Base-by-base conservation (phyloP, 768 basidiomycete genomes). In the Zangia roseola region DNA sequence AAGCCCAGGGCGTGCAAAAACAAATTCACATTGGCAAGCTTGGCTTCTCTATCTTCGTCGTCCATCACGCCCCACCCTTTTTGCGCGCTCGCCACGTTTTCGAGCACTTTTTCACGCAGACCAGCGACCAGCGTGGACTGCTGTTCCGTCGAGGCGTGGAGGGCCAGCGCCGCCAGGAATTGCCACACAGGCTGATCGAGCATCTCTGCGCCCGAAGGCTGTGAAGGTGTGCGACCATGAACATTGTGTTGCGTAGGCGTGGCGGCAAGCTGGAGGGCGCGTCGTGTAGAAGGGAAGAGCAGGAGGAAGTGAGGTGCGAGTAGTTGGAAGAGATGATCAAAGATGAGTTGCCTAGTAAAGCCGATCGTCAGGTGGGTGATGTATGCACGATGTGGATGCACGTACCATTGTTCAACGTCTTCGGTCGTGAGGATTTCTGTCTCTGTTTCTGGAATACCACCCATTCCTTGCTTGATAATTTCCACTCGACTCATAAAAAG, bases 161-260 rank as follows among this genome's bases (percentile, higher is more conserved):
- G 76, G 3, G 94, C 94, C 42, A 98, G 71, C 2, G 91, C 84
- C 7, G 93, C 91, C 30, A 97, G 79, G 76, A 94, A 91, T 64
- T 90, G 87, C 93, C 94, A 97, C n/a, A 92, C 89, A 13, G 88
- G 90, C 66, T 90, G 88, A 69, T 95, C 92, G 46, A 88, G 76
- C 49, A 79, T 74, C 63, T 89, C 88, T 67, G 72, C 33, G 62
- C 66, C 37, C 49, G 58, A 12, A 2, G 39, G 84, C 61, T 90
- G 88, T 68, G 93, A 86, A 49, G 86, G 73, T 35, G 73, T 69
- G 60, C 87, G 87, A 26, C 78, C 76, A 23, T 74, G 61, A 26
- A 40, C 33, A n/a, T 57, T 63, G 47, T 65, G 66, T 33, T 68
- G 70, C 24, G 69, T 39, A 66, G 72, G 54, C 63, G 68, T 44